Base-by-base conservation (phyloP, 2,329 filamentous ascomycete genomes). In the Aureobasidium vineae region DNA sequence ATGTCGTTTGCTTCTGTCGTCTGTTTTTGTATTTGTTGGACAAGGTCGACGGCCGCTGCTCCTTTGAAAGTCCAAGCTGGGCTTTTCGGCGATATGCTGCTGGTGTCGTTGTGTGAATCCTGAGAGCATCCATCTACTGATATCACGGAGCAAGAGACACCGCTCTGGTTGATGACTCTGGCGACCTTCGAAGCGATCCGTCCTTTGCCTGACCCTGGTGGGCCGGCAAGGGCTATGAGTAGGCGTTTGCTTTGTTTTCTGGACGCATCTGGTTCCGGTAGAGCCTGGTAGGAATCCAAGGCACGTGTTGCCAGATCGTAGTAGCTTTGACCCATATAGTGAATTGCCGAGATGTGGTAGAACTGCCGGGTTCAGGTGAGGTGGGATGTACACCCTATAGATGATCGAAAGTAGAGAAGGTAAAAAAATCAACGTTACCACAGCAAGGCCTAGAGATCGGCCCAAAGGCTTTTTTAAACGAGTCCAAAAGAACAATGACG, bases 91-190 rank as follows among this genome's bases (percentile, higher is more conserved):
- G 15, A 26, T 36, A 64, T 50, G 7, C 47, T 53, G 38, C 47
- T 49, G n/a, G 49, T 50, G 19, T 54, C 61, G 16, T 45, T 41
- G 40, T 45, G 36, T 23, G 61, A 49, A 2, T 33, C 49, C 21
- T 64, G 61, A 26, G 33, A 54, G 28, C 61, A 64, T 54, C 49
- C 61, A 21, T 64, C 61, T 23, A 64, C n/a, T 45, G 61, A 64
- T 40, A 64, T 53, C 16, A 64, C 49, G 6, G 61, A 64, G 28
- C 61, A 64, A 16, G 61, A 64, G 47, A 53, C 49, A 7, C 61
- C 61, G 40, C 61, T 64, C 47, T 64, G 61, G 19, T 64, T 64
- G 49, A 64, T 36, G 23, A 54, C 5, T 54, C 43, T 64, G 26
- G 61, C 61, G 40, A 64, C 49, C 19, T 45, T 64, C 10, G 47